Conservation (phyloP, 305 asterid species). For the Fraxinus baroniana region DNA sequence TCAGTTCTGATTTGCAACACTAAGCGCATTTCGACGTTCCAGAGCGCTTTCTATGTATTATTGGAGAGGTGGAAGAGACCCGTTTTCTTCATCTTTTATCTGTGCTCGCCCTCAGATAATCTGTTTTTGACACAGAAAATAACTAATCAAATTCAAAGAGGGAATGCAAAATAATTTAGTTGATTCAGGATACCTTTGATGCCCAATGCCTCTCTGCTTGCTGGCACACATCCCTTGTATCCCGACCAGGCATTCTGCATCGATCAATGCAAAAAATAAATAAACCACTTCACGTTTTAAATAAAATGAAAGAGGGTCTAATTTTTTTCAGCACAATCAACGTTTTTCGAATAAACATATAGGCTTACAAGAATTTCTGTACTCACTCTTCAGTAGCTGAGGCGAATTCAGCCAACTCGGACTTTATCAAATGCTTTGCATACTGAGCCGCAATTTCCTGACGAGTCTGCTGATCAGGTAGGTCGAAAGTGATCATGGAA, state of each 20-base stretch:
- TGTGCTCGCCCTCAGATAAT: conserved; percentile 68
- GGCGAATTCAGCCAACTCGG: conserved; percentile 71
- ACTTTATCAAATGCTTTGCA: conserved; percentile 77
- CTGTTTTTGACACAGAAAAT: conserved; percentile 32
- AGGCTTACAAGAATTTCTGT: conserved; percentile 3
- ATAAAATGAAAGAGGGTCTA: no score
- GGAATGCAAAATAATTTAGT: not conserved
- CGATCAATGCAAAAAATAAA: not conserved
- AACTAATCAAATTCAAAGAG: conserved; percentile 10
- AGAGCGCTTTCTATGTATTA: conserved; percentile 65
- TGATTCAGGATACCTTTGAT: conserved; percentile 62
- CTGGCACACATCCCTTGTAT: conserved; percentile 86
- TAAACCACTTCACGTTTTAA: no score
- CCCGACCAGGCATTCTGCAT: conserved; percentile 90
- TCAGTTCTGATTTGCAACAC: conserved; percentile 35
- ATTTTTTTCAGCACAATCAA: no score
- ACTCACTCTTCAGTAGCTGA: conserved; percentile 65
- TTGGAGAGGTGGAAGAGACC: conserved; percentile 63
- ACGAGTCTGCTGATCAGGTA: conserved; percentile 86
- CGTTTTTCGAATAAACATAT: not conserved
- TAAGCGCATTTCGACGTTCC: conserved; percentile 39
- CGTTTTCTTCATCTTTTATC: conserved; percentile 37
- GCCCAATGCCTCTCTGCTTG: conserved; percentile 98
- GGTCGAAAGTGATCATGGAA: conserved; percentile 67
- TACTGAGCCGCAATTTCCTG: conserved; percentile 79